Conservation (phyloP, 768 basidiomycete genomes). For the Leucogyrophana mollusca region DNA sequence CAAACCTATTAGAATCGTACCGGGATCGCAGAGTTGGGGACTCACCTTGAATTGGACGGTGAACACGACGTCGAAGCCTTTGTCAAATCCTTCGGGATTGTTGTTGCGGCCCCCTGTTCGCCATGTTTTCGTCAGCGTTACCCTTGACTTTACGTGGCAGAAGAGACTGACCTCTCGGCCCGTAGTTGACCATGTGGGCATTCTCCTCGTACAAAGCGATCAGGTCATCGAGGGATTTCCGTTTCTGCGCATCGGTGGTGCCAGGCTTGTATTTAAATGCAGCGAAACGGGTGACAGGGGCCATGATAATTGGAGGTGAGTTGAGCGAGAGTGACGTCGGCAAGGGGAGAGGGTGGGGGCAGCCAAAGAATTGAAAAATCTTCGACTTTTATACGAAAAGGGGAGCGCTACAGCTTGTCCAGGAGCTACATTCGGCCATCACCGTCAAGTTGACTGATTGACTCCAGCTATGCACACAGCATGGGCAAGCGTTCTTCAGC, state of each 20-base stretch:
- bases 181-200: conserved; percentile 6
- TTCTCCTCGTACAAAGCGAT: conserved; percentile 8
- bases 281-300: conserved; percentile 11
- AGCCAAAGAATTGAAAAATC: neutral
- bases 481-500: no score
- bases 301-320: conserved; percentile 1
- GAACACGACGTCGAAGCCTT: conserved; percentile 10
- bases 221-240: conserved; percentile 3
- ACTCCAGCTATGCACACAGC: neutral
- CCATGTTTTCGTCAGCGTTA: neutral
- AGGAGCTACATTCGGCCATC: neutral
- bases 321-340: neutral
- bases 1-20: neutral
- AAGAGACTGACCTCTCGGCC: conserved; percentile 1
- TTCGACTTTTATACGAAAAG: neutral
- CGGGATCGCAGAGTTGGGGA: neutral
- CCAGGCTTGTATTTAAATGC: conserved; percentile 12
- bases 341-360: neutral
- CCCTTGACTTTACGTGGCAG: no score
- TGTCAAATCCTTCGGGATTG: conserved; percentile 10
- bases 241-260: conserved; percentile 9
- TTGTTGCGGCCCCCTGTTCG: conserved; percentile 6
- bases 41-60: conserved; percentile 9
- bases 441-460: neutral
- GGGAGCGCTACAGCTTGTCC: neutral